phyloP scores from a whole-genome alignment of 2,329 filamentous ascomycete species.

The Scolecobasidium constrictum region DNA sequence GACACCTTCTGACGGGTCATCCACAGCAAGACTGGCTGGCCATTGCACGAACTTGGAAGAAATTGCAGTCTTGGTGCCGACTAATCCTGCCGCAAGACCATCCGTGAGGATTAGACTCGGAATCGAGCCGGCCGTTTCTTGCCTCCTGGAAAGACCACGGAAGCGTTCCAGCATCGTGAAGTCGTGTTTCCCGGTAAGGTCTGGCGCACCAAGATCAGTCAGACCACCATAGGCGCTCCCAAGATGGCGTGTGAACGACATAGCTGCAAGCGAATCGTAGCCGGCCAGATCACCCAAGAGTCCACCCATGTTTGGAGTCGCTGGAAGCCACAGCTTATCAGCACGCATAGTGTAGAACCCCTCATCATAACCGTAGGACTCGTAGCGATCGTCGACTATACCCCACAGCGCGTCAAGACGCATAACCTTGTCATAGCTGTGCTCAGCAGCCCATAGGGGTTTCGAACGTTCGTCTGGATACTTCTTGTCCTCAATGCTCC shows the following conservation, averaged over 20 bases:
- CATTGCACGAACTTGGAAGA: too few relatives aligned
- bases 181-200: too few relatives aligned
- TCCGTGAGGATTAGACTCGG: too few relatives aligned
- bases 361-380: constrained; percentile 16
- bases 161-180: too few relatives aligned
- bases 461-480: constrained; percentile 21
- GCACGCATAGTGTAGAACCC: constrained; percentile 24
- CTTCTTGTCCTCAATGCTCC: constrained; percentile 24
- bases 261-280: constrained; percentile 33
- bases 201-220: too few relatives aligned
- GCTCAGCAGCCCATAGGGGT: constrained; percentile 28
- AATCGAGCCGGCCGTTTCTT: too few relatives aligned
- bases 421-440: constrained; percentile 16
- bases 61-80: too few relatives aligned
- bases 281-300: constrained; percentile 33
- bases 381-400: too few relatives aligned
- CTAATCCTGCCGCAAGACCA: too few relatives aligned
- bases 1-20: constrained; percentile 12
- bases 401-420: constrained; percentile 30
- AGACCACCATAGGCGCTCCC: too few relatives aligned
- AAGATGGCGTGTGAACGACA: too few relatives aligned
- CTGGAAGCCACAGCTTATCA: constrained; percentile 22
- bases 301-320: constrained; percentile 14
- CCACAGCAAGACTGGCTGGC: constrained; percentile 17
- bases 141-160: too few relatives aligned